Evolutionary conservation across 192 early-diverging fungal genomes (phyloP), one percentile per base, ranked within the genome.

Genomic region (Obelidium mucronatum): DNA sequence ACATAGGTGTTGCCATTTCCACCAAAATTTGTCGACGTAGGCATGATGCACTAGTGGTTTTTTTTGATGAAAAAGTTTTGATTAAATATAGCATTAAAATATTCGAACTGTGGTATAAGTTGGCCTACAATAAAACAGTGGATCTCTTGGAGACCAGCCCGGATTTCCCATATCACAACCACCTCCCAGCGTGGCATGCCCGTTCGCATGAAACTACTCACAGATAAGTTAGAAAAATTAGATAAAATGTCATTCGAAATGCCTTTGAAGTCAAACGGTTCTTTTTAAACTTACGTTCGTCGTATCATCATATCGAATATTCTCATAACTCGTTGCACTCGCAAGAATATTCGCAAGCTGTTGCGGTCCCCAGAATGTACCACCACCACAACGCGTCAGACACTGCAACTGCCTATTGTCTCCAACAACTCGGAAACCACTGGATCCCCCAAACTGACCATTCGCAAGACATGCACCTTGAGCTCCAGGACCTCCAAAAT

Each of bases 1-100:
- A 61, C 73, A 74, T 30, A 64, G 56, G 17, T 67, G 8, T 40
- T 74, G 73, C 73, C 73, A 74, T 33, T 67, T 58, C 73, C 73
- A 74, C n/a, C n/a, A n/a, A n/a, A n/a, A n/a, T n/a, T n/a, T n/a
- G n/a, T n/a, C n/a, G n/a, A n/a, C n/a, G n/a, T n/a, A n/a, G n/a
- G n/a, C n/a, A n/a, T n/a, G n/a, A n/a, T n/a, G n/a, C n/a, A n/a
- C n/a, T n/a, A n/a, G 31, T 40, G 73, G 13, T 35, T 31, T 22
- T 40, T 28, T n/a, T n/a, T n/a, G n/a, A n/a, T n/a, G n/a, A n/a
- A n/a, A n/a, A n/a, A n/a, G n/a, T n/a, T n/a, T n/a, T n/a, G n/a
- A n/a, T n/a, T n/a, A n/a, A n/a, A n/a, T n/a, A n/a, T n/a, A n/a
- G n/a, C n/a, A n/a, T n/a, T n/a, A n/a, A n/a, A n/a, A n/a, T n/a